A percentile compares a stretch with the other conserved stretches of the same genome.
phyloP scores from a whole-genome alignment of 164 flowering plant genomes.

The Chimonanthus salicifolius region DNA sequence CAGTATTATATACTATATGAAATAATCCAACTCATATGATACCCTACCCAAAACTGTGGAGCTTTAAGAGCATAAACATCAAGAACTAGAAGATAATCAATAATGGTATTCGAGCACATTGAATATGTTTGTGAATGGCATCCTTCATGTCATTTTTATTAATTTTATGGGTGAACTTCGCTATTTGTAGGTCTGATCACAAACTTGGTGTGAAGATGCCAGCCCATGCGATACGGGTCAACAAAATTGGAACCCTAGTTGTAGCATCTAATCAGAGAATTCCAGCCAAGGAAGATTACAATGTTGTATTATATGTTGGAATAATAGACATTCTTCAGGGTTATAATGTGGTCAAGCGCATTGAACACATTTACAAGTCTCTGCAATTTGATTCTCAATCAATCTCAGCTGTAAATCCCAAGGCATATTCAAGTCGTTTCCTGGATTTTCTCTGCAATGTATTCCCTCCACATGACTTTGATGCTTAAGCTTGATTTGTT shows the following conservation, averaged over 20 bases:
- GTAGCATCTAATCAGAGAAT: neutral
- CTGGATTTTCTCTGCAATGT: slow-evolving; percentile 27
- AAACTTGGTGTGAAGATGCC: slow-evolving; percentile 27
- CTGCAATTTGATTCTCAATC: slow-evolving; percentile 27
- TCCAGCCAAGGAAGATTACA: slow-evolving; percentile 6
- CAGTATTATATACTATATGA: too few relatives aligned
- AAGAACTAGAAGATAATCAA: neutral
- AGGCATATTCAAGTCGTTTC: slow-evolving; percentile 24
- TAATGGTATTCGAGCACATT: neutral
- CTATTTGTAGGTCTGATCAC: slow-evolving; percentile 17
- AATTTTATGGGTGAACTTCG: neutral
- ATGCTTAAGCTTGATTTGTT: neutral
- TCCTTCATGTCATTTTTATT: neutral
- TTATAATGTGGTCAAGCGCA: slow-evolving; percentile 31
- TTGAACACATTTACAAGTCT: slow-evolving; percentile 42
- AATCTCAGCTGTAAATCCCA: slow-evolving; percentile 39
- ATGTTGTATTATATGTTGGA: slow-evolving; percentile 33
- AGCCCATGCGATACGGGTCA: slow-evolving; percentile 25
- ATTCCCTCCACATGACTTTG: slow-evolving; percentile 18
- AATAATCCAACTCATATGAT: too few relatives aligned
- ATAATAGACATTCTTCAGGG: slow-evolving; percentile 41
- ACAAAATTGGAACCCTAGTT: slow-evolving; percentile 7
- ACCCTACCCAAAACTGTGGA: too few relatives aligned
- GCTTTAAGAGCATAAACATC: neutral
- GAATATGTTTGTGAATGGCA: too few relatives aligned